phyloP scores from a whole-genome alignment of 2,329 filamentous ascomycete species.

The Alternaria tenuissima region DNA sequence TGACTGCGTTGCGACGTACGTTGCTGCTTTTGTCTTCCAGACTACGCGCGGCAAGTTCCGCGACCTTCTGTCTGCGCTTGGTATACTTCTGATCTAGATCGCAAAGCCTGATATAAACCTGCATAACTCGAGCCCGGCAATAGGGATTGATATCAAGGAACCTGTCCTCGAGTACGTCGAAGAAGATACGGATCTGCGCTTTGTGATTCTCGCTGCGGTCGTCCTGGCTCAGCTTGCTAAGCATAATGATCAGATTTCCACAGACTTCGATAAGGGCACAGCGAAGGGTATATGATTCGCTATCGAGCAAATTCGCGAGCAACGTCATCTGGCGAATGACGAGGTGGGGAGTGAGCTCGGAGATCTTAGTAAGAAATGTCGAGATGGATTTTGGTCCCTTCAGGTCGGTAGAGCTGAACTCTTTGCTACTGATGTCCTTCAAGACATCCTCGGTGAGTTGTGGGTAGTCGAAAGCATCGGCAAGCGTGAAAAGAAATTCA shows the following conservation, averaged over 20 bases:
- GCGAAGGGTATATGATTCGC: constrained; percentile 94
- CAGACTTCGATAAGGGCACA: constrained; percentile 97
- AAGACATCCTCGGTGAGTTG: constrained; percentile 94
- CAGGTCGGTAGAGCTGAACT: constrained; percentile 96
- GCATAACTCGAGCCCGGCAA: constrained; percentile 87
- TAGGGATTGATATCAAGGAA: constrained; percentile 98
- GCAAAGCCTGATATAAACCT: constrained; percentile 91
- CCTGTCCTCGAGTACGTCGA: constrained; percentile 93
- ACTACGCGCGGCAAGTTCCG: constrained; percentile 86
- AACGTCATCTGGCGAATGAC: constrained; percentile 98
- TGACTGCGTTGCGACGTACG: constrained; percentile 93
- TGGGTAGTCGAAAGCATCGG: constrained; percentile 97
- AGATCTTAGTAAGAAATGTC: constrained; percentile 89
- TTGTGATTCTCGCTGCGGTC: constrained; percentile 93
- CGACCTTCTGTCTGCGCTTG: constrained; percentile 85
- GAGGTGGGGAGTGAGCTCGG: constrained; percentile 86
- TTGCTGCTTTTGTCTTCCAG: constrained; percentile 98
- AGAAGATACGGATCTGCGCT: constrained; percentile 94
- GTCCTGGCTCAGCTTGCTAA: constrained; percentile 80
- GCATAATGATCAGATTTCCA: constrained; percentile 89
- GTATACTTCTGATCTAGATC: constrained; percentile 92
- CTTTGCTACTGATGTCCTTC: constrained; percentile 93
- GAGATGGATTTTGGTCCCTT: constrained; percentile 97
- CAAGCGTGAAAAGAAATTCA: constrained; percentile 93
- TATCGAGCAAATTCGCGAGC: constrained; percentile 92